Conservation (phyloP, 2,329 filamentous ascomycete species). For the Falciphora oryzae region DNA sequence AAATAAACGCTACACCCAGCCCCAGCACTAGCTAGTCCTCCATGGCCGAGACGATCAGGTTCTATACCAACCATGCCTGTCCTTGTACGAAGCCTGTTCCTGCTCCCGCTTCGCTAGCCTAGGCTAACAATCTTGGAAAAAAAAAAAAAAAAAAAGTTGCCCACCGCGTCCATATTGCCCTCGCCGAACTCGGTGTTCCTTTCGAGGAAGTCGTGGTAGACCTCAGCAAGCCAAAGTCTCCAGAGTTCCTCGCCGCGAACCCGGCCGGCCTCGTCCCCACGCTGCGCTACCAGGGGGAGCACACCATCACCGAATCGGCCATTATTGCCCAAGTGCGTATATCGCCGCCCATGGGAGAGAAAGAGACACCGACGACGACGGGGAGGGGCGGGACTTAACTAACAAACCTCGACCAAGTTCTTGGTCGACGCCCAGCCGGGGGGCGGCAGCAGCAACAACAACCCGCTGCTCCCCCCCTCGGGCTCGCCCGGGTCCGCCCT, state of each 20-base stretch:
- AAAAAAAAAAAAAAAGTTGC: conserved; percentile 50
- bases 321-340: conserved; percentile 46
- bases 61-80: conserved; percentile 20
- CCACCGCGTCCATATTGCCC: conserved; percentile 68
- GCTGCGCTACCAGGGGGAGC: conserved; percentile 53
- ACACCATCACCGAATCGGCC: conserved; percentile 67
- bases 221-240: conserved; percentile 59
- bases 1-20: neutral
- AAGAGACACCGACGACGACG: too few species aligned
- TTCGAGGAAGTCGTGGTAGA: conserved; percentile 72
- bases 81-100: conserved; percentile 14
- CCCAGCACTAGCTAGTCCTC: neutral
- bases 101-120: neutral
- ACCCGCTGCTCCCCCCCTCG: conserved; percentile 49
- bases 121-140: neutral
- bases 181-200: conserved; percentile 59
- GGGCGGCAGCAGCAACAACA: conserved; percentile 29
- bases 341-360: too few species aligned
- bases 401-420: too few species aligned
- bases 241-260: conserved; percentile 72
- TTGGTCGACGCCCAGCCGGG: conserved; percentile 61
- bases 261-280: conserved; percentile 72
- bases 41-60: conserved; percentile 13
- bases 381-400: too few species aligned
- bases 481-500: conserved; percentile 50